Evolutionary conservation across 1,284 basidiomycete genomes (phyloP), one percentile per base, ranked within the genome.

Genomic region (Naganishia sp.): DNA sequence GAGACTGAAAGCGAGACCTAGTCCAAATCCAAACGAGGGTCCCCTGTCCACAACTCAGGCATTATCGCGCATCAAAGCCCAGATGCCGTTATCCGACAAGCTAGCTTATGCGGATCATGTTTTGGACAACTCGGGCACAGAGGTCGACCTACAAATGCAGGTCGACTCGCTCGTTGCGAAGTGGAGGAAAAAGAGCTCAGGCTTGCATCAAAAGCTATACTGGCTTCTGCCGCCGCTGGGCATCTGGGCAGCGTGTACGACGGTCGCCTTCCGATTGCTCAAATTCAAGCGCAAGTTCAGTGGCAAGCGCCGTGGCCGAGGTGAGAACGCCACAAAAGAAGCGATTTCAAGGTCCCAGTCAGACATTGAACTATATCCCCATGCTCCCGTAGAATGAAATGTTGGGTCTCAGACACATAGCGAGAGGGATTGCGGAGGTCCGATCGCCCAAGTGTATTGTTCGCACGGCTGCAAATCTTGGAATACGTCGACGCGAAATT

Each of bases 221-320:
- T 97, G 94, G 92, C 71, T 96, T 18, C 68, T 90, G 15, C 94
- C 94, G 1, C 93, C 92, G 0, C 74, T 86, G 18, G 91, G 89
- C 1, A 56, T 86, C 13, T 63, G 65, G 49, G 45, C 45, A 16
- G 68, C 64, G 36, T 44, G 49, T 23, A 49, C 36, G 48, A 45
- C 59, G 15, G 59, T 61, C 18, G 36, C 33, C 3, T 48, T 61
- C 2, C 31, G 59, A n/a, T 61, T 36, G 48, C 48, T 61, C 13
- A 50, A 39, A 28, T 50, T 42, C 39, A 61, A 61, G 13, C 48
- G 59, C 21, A 61, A 61, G 42, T 9, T 23, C 13, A 36, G 36
- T 16, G 50, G 50, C 36, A 61, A 61, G 39, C 48, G 59, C 25
- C 48, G 59, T 2, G 59, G 59, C 59, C 49, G 59, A 61, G 59